Conservation (phyloP, 2,329 filamentous ascomycete species). For the Talaromyces albobiverticillius region DNA sequence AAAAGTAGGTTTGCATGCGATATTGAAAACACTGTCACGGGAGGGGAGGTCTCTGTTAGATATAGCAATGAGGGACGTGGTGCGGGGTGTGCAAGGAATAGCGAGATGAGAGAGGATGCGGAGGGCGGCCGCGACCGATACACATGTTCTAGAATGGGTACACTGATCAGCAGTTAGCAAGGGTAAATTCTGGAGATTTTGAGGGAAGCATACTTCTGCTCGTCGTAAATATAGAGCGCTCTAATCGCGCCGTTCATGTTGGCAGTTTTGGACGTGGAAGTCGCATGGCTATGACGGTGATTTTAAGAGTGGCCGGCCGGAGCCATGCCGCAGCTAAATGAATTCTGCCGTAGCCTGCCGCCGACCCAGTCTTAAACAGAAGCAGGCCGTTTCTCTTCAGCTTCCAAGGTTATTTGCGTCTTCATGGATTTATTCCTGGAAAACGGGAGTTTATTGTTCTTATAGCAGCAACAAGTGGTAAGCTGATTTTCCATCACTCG, state of each 20-base stretch:
- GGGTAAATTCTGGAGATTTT: neutral
- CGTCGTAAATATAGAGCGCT: conserved; percentile 95
- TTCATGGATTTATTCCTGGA: neutral
- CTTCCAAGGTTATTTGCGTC: neutral
- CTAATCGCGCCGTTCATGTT: conserved; percentile 86
- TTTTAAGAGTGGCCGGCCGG: neutral
- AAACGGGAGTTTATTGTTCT: neutral
- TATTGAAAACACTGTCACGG: conserved; percentile 85
- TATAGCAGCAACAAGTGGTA: neutral
- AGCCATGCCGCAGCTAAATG: neutral
- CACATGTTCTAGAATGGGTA: conserved; percentile 79
- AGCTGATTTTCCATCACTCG: neutral
- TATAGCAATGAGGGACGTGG: conserved; percentile 86
- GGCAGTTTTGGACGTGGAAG: conserved; percentile 17
- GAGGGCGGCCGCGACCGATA: conserved; percentile 81
- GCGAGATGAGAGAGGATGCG: conserved; percentile 71
- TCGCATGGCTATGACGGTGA: conserved; percentile 19
- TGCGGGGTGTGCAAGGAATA: conserved; percentile 77
- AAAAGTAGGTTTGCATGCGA: conserved; percentile 85
- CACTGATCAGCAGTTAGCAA: conserved; percentile 50
- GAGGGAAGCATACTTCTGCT: conserved; percentile 71
- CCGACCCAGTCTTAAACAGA: conserved; percentile 9
- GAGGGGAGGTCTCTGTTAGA: conserved; percentile 74
- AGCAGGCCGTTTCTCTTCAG: neutral
- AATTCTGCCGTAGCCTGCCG: conserved; percentile 36